Conservation (phyloP, 2,329 filamentous ascomycete species). For the Davidsoniella virescens region DNA sequence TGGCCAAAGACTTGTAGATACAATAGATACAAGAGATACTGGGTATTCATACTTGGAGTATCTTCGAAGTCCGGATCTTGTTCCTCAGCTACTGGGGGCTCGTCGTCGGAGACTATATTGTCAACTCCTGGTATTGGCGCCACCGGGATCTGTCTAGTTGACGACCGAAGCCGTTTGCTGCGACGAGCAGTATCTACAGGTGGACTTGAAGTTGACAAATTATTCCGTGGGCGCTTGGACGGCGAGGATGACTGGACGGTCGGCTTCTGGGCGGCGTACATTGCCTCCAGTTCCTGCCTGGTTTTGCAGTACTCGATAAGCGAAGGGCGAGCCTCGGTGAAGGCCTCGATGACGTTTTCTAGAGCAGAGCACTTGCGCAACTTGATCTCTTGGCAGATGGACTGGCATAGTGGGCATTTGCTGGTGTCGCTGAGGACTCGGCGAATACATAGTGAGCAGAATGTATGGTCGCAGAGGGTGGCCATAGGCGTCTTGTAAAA, state of each 20-base stretch:
- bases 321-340: slow-evolving; percentile 45
- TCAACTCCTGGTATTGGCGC: not conserved
- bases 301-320: slow-evolving; percentile 46
- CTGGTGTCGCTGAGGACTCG: slow-evolving; percentile 68
- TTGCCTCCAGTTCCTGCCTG: slow-evolving; percentile 33
- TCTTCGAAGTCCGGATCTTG: slow-evolving; percentile 20
- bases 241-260: slow-evolving; percentile 47
- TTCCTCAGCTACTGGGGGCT: not conserved
- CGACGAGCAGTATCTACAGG: slow-evolving; percentile 19
- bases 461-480: slow-evolving; percentile 87
- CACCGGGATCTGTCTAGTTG: slow-evolving; percentile 18
- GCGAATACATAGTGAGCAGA: slow-evolving; percentile 91
- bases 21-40: not conserved
- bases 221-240: slow-evolving; percentile 36
- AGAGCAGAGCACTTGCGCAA: slow-evolving; percentile 72
- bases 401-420: slow-evolving; percentile 73
- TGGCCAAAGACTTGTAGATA: not conserved
- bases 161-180: slow-evolving; percentile 37
- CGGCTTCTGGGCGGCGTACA: slow-evolving; percentile 9
- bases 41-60: slow-evolving; percentile 17
- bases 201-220: slow-evolving; percentile 18
- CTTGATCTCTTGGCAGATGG: slow-evolving; percentile 66
- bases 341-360: slow-evolving; percentile 70
- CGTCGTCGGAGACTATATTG: not conserved
- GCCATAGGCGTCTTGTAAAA: slow-evolving; percentile 92